phyloP scores from a whole-genome alignment of 176 grass and related monocot species.

The Pharus latifolius region DNA sequence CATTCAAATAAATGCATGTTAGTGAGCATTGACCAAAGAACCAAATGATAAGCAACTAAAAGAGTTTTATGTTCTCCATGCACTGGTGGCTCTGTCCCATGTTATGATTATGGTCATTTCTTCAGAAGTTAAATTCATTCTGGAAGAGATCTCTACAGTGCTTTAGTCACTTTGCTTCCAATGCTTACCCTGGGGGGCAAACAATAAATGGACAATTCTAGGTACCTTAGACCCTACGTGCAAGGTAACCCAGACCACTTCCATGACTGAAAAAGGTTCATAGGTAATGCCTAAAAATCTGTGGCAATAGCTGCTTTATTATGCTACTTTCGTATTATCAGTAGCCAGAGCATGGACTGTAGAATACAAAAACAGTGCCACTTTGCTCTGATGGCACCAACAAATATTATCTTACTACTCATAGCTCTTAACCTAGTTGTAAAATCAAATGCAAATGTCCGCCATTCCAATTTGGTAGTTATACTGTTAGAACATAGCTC shows the following conservation, averaged over 20 bases:
- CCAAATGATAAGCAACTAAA: background rate
- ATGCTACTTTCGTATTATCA: background rate
- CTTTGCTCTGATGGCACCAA: background rate
- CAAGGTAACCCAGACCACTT: background rate
- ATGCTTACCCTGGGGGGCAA: background rate
- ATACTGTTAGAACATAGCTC: background rate
- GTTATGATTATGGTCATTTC: background rate
- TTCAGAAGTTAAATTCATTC: background rate
- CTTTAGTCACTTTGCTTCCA: background rate
- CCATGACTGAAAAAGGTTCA: background rate
- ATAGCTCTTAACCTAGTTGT: background rate
- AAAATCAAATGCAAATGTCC: background rate
- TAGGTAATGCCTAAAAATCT: background rate
- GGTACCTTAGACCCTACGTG: background rate
- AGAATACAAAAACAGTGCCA: background rate
- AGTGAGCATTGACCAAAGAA: background rate
- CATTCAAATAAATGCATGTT: slow-evolving; percentile 8
- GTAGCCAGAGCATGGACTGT: background rate
- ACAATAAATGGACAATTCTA: background rate
- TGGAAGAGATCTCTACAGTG: background rate
- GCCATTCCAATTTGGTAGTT: background rate
- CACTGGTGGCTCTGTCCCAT: background rate
- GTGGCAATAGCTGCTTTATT: background rate
- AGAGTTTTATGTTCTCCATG: background rate
- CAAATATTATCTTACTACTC: background rate